Percentiles rank a stretch among this genome's conserved stretches.
Conservation (phyloP, 2,329 filamentous ascomycete genomes). For the Xylaria digitata region DNA sequence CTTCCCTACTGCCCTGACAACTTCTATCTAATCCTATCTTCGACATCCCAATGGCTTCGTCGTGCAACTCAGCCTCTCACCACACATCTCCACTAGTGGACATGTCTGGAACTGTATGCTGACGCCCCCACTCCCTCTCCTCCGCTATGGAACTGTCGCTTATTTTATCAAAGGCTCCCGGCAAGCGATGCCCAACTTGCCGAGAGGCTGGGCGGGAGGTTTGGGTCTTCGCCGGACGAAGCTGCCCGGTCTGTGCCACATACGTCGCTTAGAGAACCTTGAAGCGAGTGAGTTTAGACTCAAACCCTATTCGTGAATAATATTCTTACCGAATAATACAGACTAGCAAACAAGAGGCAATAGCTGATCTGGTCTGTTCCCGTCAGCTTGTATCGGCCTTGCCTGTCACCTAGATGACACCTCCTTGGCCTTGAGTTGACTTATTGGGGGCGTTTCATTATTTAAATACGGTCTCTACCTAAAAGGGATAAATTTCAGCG, state of each 20-base stretch:
- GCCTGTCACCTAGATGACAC: neutral
- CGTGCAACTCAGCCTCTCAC: conserved; percentile 26
- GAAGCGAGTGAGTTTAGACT: neutral
- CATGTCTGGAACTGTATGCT: conserved; percentile 39
- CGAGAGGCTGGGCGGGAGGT: conserved; percentile 34
- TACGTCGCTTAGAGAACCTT: conserved; percentile 40
- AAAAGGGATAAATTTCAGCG: neutral
- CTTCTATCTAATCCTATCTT: neutral
- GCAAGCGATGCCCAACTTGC: conserved; percentile 43
- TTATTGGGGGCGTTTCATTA: neutral
- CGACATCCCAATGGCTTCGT: conserved; percentile 29
- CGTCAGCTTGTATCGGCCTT: neutral
- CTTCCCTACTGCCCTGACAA: neutral
- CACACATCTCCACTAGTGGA: conserved; percentile 28
- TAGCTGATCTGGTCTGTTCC: neutral
- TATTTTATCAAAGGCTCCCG: conserved; percentile 39
- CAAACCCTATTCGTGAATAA: neutral
- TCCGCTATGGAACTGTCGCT: neutral
- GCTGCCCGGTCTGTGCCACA: conserved; percentile 43
- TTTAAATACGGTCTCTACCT: neutral
- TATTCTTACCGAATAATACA: neutral
- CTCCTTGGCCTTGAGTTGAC: neutral
- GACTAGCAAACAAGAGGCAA: neutral
- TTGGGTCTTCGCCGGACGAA: conserved; percentile 43
- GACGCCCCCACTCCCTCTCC: neutral